Base-by-base conservation (phyloP, 306 rosid genomes). In the Boehmeria nivea region DNA sequence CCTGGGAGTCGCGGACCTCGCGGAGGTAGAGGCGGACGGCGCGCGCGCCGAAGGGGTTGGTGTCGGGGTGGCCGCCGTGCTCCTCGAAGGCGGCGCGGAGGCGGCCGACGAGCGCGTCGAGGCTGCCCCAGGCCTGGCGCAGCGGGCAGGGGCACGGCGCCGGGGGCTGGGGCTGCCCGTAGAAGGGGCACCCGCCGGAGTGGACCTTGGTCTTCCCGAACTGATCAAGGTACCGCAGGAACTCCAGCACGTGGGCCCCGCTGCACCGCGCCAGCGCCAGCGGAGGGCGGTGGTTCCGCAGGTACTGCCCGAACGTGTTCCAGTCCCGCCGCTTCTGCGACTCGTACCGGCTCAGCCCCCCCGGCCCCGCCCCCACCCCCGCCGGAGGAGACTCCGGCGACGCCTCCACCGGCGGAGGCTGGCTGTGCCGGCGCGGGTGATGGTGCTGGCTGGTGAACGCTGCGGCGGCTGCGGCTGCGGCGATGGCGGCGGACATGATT, bases 11-110 rank as follows among this genome's bases (percentile, higher is more conserved):
- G 48, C 94, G 73, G 12, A 89, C 88, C 19, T 86, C 95, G 36
- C 88, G 61, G 1, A 89, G 79, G 20, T 75, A 89, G 44, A 89
- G 69, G 64, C 97, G 66, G 61, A 89, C 88, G 33, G 90, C 73
- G 16, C 97, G 81, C 6, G 78, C 77, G 0, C 87, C 95, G 24
- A 89, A 89, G 0, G 97, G 95, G 55, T 89, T 89, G 1, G 88
- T 72, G 60, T 86, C 97, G 0, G 95, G 90, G 43, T 73, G 72
- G 45, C 95, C 97, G 6, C 95, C 97, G 78, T 89, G 86, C 74
- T 89, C 97, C 56, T 89, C 97, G 43, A 81, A 89, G 16, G 97
- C 97, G 3, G 95, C 97, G 46, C 97, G 74, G 14, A 89, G 80
- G 21, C 97, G 76, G 12, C 97, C 97, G 40, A 89, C 83, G 63